Conservation (phyloP, 2,329 filamentous ascomycete species). For the Byssothecium circinans region DNA sequence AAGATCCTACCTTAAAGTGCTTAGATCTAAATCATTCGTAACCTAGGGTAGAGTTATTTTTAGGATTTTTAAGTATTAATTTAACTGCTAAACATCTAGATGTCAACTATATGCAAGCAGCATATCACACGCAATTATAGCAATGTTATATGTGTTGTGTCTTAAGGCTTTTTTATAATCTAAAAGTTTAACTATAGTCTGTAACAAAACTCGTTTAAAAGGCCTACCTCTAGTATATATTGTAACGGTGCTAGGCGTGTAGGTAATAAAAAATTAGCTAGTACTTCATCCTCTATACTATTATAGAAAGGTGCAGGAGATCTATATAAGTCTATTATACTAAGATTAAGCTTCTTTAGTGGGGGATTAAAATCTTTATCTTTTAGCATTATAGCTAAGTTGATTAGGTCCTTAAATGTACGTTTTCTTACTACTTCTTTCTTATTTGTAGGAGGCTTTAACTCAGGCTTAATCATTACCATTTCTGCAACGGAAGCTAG, state of each 20-base stretch:
- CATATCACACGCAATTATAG: conserved; percentile 65
- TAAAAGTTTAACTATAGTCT: conserved; percentile 49
- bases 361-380: conserved; percentile 43
- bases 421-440: conserved; percentile 59
- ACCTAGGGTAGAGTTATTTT: conserved; percentile 49
- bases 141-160: conserved; percentile 59
- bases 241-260: conserved; percentile 13
- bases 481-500: conserved; percentile 36
- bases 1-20: conserved; percentile 63
- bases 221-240: conserved; percentile 6
- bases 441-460: conserved; percentile 50
- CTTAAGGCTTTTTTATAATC: conserved; percentile 50
- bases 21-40: conserved; percentile 54
- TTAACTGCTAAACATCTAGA: conserved; percentile 60
- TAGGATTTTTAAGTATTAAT: conserved; percentile 59
- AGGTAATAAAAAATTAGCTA: conserved; percentile 25
- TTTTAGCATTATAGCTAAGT: conserved; percentile 54
- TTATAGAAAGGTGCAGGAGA: conserved; percentile 14
- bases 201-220: conserved; percentile 20
- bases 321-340: conserved; percentile 12
- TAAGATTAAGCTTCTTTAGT: conserved; percentile 33
- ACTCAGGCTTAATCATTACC: conserved; percentile 28
- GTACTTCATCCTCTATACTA: conserved; percentile 14
- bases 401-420: conserved; percentile 57
- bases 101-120: conserved; percentile 64